These are phyloP conservation scores for Bimuria novae-zelandiae DNA, from an alignment of 2,329 filamentous ascomycete genomes.

Conservation along the genomic window DNA sequence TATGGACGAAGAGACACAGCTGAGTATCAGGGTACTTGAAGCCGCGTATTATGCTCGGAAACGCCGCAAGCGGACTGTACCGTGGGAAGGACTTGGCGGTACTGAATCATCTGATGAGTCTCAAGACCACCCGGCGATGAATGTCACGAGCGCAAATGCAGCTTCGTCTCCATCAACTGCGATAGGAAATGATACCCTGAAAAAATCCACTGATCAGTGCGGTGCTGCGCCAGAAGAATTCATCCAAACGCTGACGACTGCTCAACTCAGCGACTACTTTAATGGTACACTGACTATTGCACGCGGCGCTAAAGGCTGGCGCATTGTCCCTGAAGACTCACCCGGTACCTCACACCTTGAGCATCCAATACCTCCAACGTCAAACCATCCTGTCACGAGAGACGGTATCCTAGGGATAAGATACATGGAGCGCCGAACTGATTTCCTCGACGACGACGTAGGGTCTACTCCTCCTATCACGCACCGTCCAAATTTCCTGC, in stretches of 20 bases:
- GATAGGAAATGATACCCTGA: too few relatives aligned
- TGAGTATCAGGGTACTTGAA: too few relatives aligned
- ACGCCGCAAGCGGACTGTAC: not conserved
- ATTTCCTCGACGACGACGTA: not conserved
- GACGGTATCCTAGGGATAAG: not conserved
- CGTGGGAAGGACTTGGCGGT: not conserved
- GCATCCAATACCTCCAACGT: too few relatives aligned
- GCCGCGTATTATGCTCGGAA: not conserved
- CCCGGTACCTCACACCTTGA: too few relatives aligned
- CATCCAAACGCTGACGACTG: too few relatives aligned
- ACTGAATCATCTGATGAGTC: not conserved
- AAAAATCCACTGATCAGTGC: too few relatives aligned
- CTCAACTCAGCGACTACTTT: too few relatives aligned
- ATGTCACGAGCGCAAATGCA: not conserved
- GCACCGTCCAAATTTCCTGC: too few relatives aligned
- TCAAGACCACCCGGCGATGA: not conserved
- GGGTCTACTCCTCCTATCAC: too few relatives aligned
- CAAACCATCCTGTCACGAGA: not conserved
- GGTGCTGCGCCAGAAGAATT: too few relatives aligned
- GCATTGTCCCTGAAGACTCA: not conserved
- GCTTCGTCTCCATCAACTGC: too few relatives aligned
- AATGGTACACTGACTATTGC: not conserved
- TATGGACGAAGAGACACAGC: too few relatives aligned
- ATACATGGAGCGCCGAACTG: not conserved
- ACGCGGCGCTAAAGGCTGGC: not conserved